These are phyloP conservation scores for Capsicum chinense DNA, from an alignment of 257 asterid genomes.

Conservation along the genomic window DNA sequence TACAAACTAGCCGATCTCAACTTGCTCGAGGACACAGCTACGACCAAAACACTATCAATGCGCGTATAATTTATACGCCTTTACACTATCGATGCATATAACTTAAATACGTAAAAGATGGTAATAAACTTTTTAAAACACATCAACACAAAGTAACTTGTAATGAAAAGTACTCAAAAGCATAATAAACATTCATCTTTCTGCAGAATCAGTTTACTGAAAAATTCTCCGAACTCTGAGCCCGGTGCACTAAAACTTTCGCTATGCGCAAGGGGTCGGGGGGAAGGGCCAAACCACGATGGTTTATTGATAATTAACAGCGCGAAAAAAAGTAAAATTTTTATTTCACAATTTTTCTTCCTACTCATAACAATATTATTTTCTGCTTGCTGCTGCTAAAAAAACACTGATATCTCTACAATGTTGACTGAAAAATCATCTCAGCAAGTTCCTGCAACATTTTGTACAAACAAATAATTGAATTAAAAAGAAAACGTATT, in stretches of 20 bases:
- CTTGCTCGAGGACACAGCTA: no score
- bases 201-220: background rate
- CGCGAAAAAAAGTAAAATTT: background rate
- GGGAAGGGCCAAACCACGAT: no score
- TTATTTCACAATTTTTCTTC: constrained; percentile 7
- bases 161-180: background rate
- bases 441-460: constrained; percentile 81
- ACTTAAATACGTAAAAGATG: no score
- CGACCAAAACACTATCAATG: no score
- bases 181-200: background rate
- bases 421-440: constrained; percentile 80
- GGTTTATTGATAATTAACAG: background rate
- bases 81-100: no score
- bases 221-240: background rate
- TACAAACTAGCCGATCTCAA: no score
- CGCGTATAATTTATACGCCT: no score
- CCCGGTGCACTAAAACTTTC: no score
- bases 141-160: background rate
- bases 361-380: background rate
- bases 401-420: constrained; percentile 40
- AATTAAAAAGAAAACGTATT: background rate
- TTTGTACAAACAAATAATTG: background rate
- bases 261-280: no score
- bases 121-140: background rate
- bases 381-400: background rate